Conservation (phyloP, 2,329 filamentous ascomycete genomes). For the Grosmannia clavigera region DNA sequence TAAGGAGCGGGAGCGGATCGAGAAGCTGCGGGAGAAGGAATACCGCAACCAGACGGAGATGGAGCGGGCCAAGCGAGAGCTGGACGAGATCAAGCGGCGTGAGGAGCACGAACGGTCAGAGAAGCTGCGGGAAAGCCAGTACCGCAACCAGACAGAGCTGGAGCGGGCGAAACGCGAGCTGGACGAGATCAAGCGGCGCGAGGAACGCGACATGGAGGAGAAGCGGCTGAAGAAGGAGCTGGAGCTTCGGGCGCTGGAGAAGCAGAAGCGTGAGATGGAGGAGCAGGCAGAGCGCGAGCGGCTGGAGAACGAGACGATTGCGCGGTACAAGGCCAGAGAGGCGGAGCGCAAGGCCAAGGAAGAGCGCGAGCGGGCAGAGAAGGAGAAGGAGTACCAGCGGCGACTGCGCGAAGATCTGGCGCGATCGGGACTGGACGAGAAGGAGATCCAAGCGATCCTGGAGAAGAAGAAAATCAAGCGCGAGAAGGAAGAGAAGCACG, state of each 20-base stretch:
- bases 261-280: constrained; percentile 31
- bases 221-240: constrained; percentile 39
- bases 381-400: constrained; percentile 41
- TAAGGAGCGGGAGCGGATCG: constrained; percentile 33
- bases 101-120: constrained; percentile 19
- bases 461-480: constrained; percentile 38
- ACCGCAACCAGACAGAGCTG: constrained; percentile 38
- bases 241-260: constrained; percentile 33
- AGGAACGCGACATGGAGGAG: constrained; percentile 37
- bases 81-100: constrained; percentile 25
- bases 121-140: constrained; percentile 24
- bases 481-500: constrained; percentile 18
- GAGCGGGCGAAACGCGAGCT: constrained; percentile 32
- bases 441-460: constrained; percentile 45
- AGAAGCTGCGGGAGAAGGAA: constrained; percentile 30
- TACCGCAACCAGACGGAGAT: constrained; percentile 32
- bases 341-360: constrained; percentile 34
- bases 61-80: constrained; percentile 19
- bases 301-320: constrained; percentile 37
- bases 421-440: constrained; percentile 45
- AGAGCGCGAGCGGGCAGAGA: constrained; percentile 32
- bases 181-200: constrained; percentile 29
- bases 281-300: constrained; percentile 32
- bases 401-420: constrained; percentile 45
- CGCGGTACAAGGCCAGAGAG: constrained; percentile 37